A percentile compares a stretch with the other conserved stretches of the same genome.
Conservation (phyloP, 2,329 filamentous ascomycete genomes). For the Calonectria pauciramosa region DNA sequence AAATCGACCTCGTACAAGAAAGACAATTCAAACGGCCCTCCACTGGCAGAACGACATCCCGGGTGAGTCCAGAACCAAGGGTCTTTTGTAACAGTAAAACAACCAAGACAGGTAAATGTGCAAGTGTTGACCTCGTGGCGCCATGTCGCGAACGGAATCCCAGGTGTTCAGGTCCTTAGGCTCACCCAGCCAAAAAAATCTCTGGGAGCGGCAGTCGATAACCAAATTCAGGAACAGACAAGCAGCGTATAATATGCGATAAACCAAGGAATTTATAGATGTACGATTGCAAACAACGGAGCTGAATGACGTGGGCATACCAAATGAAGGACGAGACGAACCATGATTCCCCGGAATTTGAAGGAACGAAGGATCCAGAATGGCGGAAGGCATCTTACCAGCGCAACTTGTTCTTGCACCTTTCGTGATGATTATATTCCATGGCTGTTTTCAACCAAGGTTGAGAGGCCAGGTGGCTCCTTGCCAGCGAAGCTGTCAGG, state of each 20-base stretch:
- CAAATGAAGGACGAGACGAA: background rate
- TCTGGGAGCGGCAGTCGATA: slow-evolving; percentile 8
- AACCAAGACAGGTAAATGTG: background rate
- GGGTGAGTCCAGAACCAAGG: background rate
- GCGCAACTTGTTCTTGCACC: background rate
- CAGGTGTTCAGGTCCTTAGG: background rate
- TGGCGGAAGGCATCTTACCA: slow-evolving; percentile 15
- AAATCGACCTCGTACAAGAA: background rate
- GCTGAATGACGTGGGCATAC: background rate
- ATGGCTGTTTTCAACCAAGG: slow-evolving; percentile 10
- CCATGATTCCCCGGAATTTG: background rate
- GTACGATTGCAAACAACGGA: slow-evolving; percentile 2
- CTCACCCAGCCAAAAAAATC: slow-evolving; percentile 8
- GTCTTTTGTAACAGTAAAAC: background rate
- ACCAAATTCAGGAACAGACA: background rate
- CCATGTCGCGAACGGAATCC: background rate
- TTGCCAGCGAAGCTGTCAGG: slow-evolving; percentile 19
- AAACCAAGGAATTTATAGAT: background rate
- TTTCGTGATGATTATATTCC: slow-evolving; percentile 1
- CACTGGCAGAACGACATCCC: background rate
- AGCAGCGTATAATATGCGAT: background rate
- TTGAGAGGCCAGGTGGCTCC: slow-evolving; percentile 12
- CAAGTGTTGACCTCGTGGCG: background rate
- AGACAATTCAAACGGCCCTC: background rate
- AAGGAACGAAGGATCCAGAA: background rate